Base-by-base conservation (phyloP, 805 yeast genomes). In the Starmerella lactis-condensi region DNA sequence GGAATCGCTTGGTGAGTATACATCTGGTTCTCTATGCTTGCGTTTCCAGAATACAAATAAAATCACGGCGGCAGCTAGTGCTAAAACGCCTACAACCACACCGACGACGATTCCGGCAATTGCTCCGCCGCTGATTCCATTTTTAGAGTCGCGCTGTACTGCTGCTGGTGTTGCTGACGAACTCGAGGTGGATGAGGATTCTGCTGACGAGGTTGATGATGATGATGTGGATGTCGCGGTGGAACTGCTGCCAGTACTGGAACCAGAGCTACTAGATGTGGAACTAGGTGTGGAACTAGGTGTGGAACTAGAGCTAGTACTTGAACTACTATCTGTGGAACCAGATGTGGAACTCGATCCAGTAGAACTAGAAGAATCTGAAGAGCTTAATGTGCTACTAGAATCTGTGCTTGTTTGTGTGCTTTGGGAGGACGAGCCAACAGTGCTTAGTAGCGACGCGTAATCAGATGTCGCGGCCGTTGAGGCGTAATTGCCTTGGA, bases 101-200 rank as follows among this genome's bases (percentile, higher is more conserved):
- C 74, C 75, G 24, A 66, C 55, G n/a, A 66, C 74, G 17, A 69
- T 63, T 28, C 75, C 75, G 7, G 71, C 74, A 33, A 68, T 67
- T 14, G 72, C 71, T 12, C 75, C 75, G 17, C 53, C 52, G 11
- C 48, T 37, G 13, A 55, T 27, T 19, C 50, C 48, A 2, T 32
- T 21, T 45, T 52, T 28, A 38, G 41, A 28, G 39, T 22, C 9
- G 31, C 34, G 10, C 41, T 17, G 46, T 35, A 11, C 17, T 15
- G 17, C 22, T 6, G 26, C 33, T 5, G 29, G 18, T 5, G 32
- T 17, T n/a, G 32, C 18, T 10, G 33, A 11, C 3, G 27, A 9
- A n/a, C 12, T 13, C 13, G 24, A 15, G 17, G 20, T 19, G 7
- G 32, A 18, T 14, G 30, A 29, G 14, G 29, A 12, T 21, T 20